phyloP scores from a whole-genome alignment of 164 flowering plant species.

The Chimonanthus salicifolius region DNA sequence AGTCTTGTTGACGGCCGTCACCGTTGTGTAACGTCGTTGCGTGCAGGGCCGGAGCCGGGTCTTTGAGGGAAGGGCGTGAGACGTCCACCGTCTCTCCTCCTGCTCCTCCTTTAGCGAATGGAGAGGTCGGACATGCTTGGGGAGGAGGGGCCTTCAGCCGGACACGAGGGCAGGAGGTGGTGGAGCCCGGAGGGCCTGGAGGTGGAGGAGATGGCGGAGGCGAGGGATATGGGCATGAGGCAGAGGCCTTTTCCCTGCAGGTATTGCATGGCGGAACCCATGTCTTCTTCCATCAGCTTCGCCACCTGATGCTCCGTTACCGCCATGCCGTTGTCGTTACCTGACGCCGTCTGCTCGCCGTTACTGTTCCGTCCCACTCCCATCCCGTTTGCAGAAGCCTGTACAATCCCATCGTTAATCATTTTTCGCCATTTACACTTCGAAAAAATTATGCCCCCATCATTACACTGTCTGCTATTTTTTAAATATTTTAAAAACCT shows the following conservation, averaged over 20 bases:
- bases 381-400: constrained; percentile 12
- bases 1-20: background rate
- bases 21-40: background rate
- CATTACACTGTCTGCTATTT: too few species aligned
- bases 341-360: constrained; percentile 45
- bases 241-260: constrained; percentile 95
- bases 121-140: constrained; percentile 51
- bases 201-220: constrained; percentile 82
- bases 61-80: constrained; percentile 34
- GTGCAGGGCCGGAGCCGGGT: constrained; percentile 25
- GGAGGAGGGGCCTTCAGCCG: constrained; percentile 14
- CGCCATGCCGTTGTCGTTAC: constrained; percentile 43
- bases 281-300: constrained; percentile 88
- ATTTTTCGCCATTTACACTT: too few species aligned
- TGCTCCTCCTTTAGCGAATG: constrained; percentile 46
- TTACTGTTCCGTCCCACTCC: constrained; percentile 22
- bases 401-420: too few species aligned
- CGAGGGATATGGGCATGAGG: constrained; percentile 96
- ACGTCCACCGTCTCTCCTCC: constrained; percentile 18
- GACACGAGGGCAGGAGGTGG: constrained; percentile 3
- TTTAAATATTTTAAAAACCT: too few species aligned
- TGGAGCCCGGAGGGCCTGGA: constrained; percentile 24
- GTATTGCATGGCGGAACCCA: constrained; percentile 98
- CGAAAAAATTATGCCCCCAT: too few species aligned
- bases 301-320: constrained; percentile 86